These are phyloP conservation scores for Lactarius psammicola DNA, from an alignment of 768 basidiomycete species.

Conservation along the genomic window DNA sequence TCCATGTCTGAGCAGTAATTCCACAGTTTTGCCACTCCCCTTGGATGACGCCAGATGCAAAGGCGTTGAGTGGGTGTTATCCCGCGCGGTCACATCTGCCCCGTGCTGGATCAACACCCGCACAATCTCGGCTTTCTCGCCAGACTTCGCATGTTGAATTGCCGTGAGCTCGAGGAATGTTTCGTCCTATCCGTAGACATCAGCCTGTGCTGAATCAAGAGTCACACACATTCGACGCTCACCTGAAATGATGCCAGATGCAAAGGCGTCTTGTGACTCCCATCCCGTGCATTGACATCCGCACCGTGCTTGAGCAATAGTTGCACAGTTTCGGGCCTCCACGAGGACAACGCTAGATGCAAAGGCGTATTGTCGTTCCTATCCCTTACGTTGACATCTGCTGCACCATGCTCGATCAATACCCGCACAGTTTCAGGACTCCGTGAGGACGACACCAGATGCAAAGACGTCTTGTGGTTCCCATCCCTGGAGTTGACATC, in stretches of 20 bases:
- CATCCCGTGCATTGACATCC: background rate
- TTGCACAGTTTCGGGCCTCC: too few species aligned
- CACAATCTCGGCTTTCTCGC: background rate
- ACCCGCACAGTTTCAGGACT: too few species aligned
- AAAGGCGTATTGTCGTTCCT: too few species aligned
- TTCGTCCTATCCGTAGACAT: background rate
- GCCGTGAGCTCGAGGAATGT: background rate
- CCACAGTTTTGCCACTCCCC: background rate
- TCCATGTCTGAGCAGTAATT: background rate
- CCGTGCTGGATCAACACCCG: background rate
- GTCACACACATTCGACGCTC: background rate
- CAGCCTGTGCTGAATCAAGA: background rate
- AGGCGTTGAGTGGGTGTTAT: background rate
- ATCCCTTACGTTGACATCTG: too few species aligned
- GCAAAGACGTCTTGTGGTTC: too few species aligned
- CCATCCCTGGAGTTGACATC: too few species aligned
- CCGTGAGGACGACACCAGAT: too few species aligned
- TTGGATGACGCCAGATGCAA: background rate
- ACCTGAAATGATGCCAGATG: background rate
- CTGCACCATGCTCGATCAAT: too few species aligned
- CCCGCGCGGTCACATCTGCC: background rate
- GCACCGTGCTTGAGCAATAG: background rate
- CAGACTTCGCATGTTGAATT: background rate
- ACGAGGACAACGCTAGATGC: too few species aligned
- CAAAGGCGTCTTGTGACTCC: background rate